Evolutionary conservation across 768 basidiomycete genomes (phyloP), one percentile per base, ranked within the genome.

Genomic region (Hygrophoropsis aurantiaca): DNA sequence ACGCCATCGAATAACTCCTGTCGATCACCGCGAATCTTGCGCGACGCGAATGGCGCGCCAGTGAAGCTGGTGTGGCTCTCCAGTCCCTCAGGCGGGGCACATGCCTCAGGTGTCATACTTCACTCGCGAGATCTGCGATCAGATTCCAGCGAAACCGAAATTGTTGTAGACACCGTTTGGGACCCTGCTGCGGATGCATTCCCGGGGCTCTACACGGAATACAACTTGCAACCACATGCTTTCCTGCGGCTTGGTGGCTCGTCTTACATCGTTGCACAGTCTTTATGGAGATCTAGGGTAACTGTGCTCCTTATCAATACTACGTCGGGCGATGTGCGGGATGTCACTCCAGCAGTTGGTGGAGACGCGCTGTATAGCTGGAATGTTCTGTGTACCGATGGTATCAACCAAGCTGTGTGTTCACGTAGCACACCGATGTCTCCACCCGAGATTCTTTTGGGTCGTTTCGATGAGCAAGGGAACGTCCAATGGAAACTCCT

Each of bases 191-290:
- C 42, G 4, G 58, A 58, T 27, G 71, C 66, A 0, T 88, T 87
- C 60, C 86, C 85, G 0, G 86, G 87, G 0, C 63, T 89, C 1
- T 88, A 81, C 52, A 71, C 78, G 5, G 69, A 77, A 15, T 71
- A 66, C 49, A 75, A 73, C 50, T 64, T 87, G 15, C 61, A 74
- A 0, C 33, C 66, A 1, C 60, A 58, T 2, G 74, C 80, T 0
- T 77, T 77, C 54, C 49, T 80, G 15, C 40, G 47, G 5, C 41
- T 60, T 7, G 30, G 42, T 11, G 44, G 35, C 3, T 57, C 23
- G 10, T 45, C 64, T 1, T 58, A 61, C 19, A 1, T 61, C 13
- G 61, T 79, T n/a, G 57, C 74, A 3, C 67, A 74, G 15, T 81
- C 82, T 0, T 59, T 69, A 16, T 84, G 79, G 79, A 74, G 78